A percentile compares a stretch with the other conserved stretches of the same genome.
phyloP scores from a whole-genome alignment of 148 eudicot species.

The Vaccinium vitisidaea region DNA sequence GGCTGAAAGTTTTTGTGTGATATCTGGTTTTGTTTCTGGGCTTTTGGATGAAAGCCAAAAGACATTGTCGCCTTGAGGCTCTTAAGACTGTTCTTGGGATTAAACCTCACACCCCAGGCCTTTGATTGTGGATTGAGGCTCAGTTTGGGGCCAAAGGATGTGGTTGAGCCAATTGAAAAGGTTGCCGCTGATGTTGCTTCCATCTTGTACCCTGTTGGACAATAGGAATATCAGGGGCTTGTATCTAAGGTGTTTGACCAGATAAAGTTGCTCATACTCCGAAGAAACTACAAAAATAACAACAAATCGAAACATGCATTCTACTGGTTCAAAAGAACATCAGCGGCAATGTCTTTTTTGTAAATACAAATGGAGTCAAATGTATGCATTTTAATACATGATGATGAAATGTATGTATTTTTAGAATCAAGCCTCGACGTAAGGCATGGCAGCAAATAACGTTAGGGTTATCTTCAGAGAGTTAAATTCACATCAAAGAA shows the following conservation, averaged over 20 bases:
- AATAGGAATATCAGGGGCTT: not conserved
- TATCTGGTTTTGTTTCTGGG: conserved; percentile 26
- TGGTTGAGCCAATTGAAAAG: conserved; percentile 42
- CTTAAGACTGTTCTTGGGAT: conserved; percentile 29
- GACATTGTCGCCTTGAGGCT: conserved; percentile 47
- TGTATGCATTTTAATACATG: too few relatives aligned
- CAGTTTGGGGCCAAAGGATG: conserved; percentile 35
- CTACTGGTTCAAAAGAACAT: not conserved
- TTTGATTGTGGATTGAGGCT: conserved; percentile 33
- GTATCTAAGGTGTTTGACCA: not conserved
- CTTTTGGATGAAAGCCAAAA: conserved; percentile 29
- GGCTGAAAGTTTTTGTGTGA: conserved; percentile 36
- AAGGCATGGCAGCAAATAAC: not conserved
- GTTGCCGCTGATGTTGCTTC: conserved; percentile 58
- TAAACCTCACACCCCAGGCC: conserved; percentile 33
- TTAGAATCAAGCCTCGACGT: too few relatives aligned
- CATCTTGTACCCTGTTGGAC: conserved; percentile 39
- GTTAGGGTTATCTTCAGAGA: not conserved
- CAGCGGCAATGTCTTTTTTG: too few relatives aligned
- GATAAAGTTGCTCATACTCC: not conserved
- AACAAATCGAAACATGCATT: not conserved
- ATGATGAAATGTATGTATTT: too few relatives aligned
- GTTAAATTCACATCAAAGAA: not conserved
- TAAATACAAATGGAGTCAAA: too few relatives aligned
- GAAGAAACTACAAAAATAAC: not conserved